Evolutionary conservation across 106 monocot genomes (phyloP).

Genomic region (Narthecium ossifragum): DNA sequence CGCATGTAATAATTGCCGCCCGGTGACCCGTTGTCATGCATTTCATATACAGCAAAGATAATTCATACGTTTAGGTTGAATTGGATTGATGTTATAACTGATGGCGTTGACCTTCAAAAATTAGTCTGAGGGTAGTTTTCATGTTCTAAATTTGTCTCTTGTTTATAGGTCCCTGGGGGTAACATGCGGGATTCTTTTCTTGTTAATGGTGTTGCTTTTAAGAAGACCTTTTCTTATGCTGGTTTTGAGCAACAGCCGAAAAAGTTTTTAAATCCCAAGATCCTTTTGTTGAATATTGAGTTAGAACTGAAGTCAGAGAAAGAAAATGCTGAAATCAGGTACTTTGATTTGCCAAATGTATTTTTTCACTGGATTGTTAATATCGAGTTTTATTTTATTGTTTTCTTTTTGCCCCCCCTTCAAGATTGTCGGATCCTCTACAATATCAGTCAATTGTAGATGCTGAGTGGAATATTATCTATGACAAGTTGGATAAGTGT

Average conservation of each 20-base stretch:
- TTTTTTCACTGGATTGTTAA: not conserved
- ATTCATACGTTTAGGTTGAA: too few species aligned
- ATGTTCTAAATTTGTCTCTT: not conserved
- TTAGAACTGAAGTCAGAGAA: slow-evolving; percentile 97
- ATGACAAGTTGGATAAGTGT: slow-evolving; percentile 99
- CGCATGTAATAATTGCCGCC: too few species aligned
- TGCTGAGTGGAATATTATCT: slow-evolving; percentile 99
- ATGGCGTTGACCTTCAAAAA: too few species aligned
- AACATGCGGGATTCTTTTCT: slow-evolving; percentile 97
- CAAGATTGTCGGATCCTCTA: slow-evolving; percentile 81
- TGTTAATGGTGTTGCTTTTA: slow-evolving; percentile 98
- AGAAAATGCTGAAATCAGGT: slow-evolving; percentile 99
- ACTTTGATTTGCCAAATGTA: not conserved
- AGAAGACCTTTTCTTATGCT: slow-evolving; percentile 99
- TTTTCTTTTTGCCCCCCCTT: slow-evolving; percentile 1
- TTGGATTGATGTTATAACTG: too few species aligned
- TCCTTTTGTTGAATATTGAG: slow-evolving; percentile 95
- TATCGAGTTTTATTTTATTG: not conserved
- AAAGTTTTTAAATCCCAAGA: slow-evolving; percentile 86
- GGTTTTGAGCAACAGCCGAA: slow-evolving; percentile 99
- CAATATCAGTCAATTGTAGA: slow-evolving; percentile 99
- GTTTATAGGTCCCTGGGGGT: slow-evolving; percentile 82
- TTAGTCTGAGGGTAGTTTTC: too few species aligned
- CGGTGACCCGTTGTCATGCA: too few species aligned
- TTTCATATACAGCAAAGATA: too few species aligned